Conservation (phyloP, 805 yeast species). For the Candida patagonica region DNA sequence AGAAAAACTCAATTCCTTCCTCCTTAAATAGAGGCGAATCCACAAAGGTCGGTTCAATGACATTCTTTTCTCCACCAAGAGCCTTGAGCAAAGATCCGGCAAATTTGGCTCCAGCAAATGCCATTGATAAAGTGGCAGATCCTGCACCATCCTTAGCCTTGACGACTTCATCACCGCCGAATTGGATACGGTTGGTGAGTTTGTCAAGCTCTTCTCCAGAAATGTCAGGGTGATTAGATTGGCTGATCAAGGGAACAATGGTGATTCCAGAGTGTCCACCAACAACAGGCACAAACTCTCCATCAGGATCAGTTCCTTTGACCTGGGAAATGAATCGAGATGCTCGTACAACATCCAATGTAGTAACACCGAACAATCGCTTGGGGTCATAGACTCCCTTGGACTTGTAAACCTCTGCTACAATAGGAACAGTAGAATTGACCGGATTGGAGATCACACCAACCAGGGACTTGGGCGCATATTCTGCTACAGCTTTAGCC, state of each 20-base stretch:
- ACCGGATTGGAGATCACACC: constrained; percentile 89
- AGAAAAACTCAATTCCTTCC: constrained; percentile 95
- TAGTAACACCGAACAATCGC: constrained; percentile 92
- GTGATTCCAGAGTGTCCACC: constrained; percentile 98
- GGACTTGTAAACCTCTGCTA: constrained; percentile 80
- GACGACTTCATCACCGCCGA: constrained; percentile 94
- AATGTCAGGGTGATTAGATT: constrained; percentile 52
- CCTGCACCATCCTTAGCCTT: constrained; percentile 92
- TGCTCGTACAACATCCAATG: constrained; percentile 84
- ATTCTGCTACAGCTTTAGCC: constrained; percentile 75
- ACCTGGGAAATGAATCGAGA: constrained; percentile 72
- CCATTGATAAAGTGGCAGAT: constrained; percentile 89
- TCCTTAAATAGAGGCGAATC: constrained; percentile 68
- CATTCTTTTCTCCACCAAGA: constrained; percentile 36
- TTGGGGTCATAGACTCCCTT: constrained; percentile 85
- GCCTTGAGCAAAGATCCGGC: constrained; percentile 43
- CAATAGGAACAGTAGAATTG: constrained; percentile 95
- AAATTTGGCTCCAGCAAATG: constrained; percentile 81
- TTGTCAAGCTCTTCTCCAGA: constrained; percentile 56
- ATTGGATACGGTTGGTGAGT: constrained; percentile 81
- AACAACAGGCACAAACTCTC: constrained; percentile 75
- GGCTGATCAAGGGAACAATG: constrained; percentile 87
- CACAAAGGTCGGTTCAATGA: constrained; percentile 47
- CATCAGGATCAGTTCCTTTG: constrained; percentile 62
- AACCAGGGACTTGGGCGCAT: constrained; percentile 76